Percentiles rank a stretch among this genome's conserved stretches.
Evolutionary conservation across 805 yeast species (phyloP).

Genomic region (Scheffersomyces ergatensis): DNA sequence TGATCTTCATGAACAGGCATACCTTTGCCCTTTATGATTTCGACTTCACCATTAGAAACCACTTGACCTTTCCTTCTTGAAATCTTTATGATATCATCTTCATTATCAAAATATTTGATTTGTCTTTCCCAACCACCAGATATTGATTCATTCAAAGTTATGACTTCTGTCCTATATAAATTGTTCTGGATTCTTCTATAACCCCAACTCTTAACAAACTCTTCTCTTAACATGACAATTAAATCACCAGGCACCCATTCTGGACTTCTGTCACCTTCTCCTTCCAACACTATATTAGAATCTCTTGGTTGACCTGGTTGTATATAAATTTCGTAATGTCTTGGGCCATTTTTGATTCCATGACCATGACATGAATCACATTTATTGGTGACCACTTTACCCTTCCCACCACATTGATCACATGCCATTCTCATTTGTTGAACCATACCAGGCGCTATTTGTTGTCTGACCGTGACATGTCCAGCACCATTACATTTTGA

Average conservation of each 20-base stretch:
- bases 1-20: conserved; percentile 64
- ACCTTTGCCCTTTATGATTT: conserved; percentile 70
- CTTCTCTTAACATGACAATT: conserved; percentile 58
- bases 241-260: conserved; percentile 83
- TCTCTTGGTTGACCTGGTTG: conserved; percentile 70
- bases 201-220: conserved; percentile 62
- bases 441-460: conserved; percentile 86
- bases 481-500: conserved; percentile 75
- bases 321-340: conserved; percentile 60
- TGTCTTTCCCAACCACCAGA: conserved; percentile 78
- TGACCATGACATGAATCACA: conserved; percentile 74
- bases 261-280: conserved; percentile 84
- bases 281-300: conserved; percentile 55
- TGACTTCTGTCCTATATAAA: conserved; percentile 77
- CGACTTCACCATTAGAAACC: conserved; percentile 68
- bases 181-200: conserved; percentile 76
- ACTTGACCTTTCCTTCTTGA: conserved; percentile 49
- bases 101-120: conserved; percentile 65
- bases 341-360: conserved; percentile 54
- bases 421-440: conserved; percentile 82
- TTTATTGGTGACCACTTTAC: conserved; percentile 58
- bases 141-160: conserved; percentile 69
- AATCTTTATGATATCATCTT: conserved; percentile 44
- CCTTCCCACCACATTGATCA: conserved; percentile 77
- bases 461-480: conserved; percentile 57